Percentiles rank a stretch among this genome's conserved stretches.
phyloP scores from a whole-genome alignment of 345 rosid genomes.

The Luvunga scandens region DNA sequence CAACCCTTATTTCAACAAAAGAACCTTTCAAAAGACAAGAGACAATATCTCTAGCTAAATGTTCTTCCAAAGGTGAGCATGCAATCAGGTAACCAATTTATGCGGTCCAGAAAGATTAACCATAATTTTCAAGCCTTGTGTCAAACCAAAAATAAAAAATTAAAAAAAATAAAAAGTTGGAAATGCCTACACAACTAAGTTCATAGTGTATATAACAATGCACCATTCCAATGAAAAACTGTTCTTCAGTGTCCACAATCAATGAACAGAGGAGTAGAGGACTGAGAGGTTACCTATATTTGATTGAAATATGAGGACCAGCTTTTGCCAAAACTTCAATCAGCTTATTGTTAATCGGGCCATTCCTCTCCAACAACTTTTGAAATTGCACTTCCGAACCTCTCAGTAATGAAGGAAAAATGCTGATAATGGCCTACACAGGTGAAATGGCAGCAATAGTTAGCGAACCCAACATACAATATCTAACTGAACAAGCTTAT shows the following conservation, averaged over 20 bases:
- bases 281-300: constrained; percentile 51
- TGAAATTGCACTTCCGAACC: constrained; percentile 63
- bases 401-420: constrained; percentile 69
- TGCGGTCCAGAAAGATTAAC: neutral
- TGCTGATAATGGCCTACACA: constrained; percentile 56
- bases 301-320: constrained; percentile 57
- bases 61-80: neutral
- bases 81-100: neutral
- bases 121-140: neutral
- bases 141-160: neutral
- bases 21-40: neutral
- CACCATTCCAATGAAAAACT: neutral
- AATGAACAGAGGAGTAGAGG: neutral
- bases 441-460: neutral
- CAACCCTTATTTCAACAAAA: neutral
- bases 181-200: neutral
- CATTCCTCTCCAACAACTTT: constrained; percentile 48
- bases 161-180: neutral
- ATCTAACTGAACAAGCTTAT: constrained; percentile 1
- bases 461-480: neutral
- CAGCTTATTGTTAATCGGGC: constrained; percentile 41
- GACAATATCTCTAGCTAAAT: neutral
- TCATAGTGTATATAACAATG: neutral
- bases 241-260: neutral
- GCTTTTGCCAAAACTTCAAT: constrained; percentile 65